Evolutionary conservation across 108 stramenopile genomes (phyloP), one percentile per base, ranked within the genome.

Genomic region (Pseudonitzschia multistriata): DNA sequence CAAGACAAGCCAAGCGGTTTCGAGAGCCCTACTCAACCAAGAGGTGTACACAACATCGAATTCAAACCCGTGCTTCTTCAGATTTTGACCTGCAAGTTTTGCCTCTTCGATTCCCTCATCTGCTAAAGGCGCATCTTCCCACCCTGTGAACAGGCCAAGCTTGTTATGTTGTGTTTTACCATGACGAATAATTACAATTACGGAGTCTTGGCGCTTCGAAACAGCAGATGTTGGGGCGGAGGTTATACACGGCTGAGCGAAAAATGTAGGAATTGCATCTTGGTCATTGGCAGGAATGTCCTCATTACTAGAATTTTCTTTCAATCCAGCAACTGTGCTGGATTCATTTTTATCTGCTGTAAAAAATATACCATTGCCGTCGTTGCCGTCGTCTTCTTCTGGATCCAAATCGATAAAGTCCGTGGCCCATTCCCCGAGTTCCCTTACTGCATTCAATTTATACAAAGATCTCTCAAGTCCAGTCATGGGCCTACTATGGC

Each of bases 31-130:
- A 17, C 93, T 92, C n/a, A 99, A 85, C 86, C 95, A 91, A 0
- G 88, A 90, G n/a, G 97, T 97, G 79, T 98, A 99, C 3, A 98
- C 97, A 35, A 93, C 82, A 77, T 99, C 97, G 74, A 99, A 97
- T 64, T 96, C 90, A 70, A 97, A 91, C 0, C 93, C 94, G 78
- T 95, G 91, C 25, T 70, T 37, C 48, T 89, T 90, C 25, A 97
- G 68, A 14, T 95, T 68, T 13, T 71, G 67, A 8, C 96, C 96
- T 15, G 96, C 96, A 7, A 67, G 71, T 50, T 84, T 85, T 0
- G 96, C 96, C 62, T 97, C 96, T 49, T 89, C 88, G 7, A 93
- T 77, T 8, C 96, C 96, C 54, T 97, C 96, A 42, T 70, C 53
- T 22, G 94, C 94, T 10, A 97, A 79, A 19, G 88, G 92, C 0